These are phyloP conservation scores for Chrysochromulina parva DNA, from an alignment of 78 protist genomes.

Conservation along the genomic window DNA sequence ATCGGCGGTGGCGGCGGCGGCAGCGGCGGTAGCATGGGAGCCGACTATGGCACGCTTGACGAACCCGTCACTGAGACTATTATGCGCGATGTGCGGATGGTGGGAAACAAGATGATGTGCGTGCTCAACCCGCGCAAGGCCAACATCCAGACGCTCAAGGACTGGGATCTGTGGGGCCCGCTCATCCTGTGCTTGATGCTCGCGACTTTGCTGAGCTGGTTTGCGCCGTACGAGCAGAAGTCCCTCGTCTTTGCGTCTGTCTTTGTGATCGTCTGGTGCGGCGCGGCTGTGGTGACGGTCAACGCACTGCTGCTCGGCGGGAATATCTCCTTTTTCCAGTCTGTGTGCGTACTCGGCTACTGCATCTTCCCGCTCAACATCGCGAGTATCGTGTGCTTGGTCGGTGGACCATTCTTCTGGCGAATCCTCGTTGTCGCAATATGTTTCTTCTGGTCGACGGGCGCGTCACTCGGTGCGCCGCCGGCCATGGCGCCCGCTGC, in stretches of 20 bases:
- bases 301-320: slow-evolving; percentile 89
- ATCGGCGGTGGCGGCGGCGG: too few species aligned
- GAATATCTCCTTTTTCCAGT: slow-evolving; percentile 87
- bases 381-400: slow-evolving; percentile 48
- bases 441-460: neutral
- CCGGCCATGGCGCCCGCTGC: neutral
- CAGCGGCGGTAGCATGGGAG: too few species aligned
- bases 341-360: slow-evolving; percentile 93
- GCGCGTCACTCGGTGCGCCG: neutral
- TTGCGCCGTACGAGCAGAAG: slow-evolving; percentile 58
- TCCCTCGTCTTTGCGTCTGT: slow-evolving; percentile 80
- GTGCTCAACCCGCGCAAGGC: slow-evolving; percentile 58
- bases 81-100: slow-evolving; percentile 58
- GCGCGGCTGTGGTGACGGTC: slow-evolving; percentile 86
- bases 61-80: slow-evolving; percentile 76
- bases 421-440: neutral
- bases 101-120: slow-evolving; percentile 67
- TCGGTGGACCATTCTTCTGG: neutral
- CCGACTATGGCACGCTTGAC: slow-evolving; percentile 61
- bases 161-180: slow-evolving; percentile 90
- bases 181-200: slow-evolving; percentile 78
- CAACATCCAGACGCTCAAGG: neutral
- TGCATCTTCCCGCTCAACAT: slow-evolving; percentile 86
- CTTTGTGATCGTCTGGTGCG: slow-evolving; percentile 87
- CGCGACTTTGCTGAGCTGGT: slow-evolving; percentile 47